Base-by-base conservation (phyloP, 1,139 yeast genomes). In the Pichiaceae sp. region DNA sequence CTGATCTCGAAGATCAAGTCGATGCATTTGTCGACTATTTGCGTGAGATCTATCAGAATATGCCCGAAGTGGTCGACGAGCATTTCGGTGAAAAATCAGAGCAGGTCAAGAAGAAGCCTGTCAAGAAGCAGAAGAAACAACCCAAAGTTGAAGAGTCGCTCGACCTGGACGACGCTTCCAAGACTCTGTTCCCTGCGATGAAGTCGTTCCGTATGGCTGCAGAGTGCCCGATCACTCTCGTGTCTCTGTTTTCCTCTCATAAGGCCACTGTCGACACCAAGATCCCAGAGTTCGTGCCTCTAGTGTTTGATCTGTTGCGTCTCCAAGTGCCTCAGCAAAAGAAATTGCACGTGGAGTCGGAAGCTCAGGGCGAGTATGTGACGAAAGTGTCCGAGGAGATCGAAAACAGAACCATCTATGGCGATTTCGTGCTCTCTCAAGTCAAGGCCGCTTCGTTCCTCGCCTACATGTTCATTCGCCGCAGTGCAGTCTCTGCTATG, bases 201-300 rank as follows among this genome's bases (percentile, higher is more conserved):
- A 68, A 59, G 50, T 87, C 97, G 2, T 91, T 91, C 66, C 89
- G 87, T 54, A 86, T 93, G 9, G 70, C 91, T 41, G 87, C 96
- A 0, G 99, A 93, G 58, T 89, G 97, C 55, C 99, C 99, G 5
- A 89, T 93, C 30, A 89, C 95, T 8, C 84, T 93, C 76, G 98
- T 93, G 2, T 76, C 95, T 6, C 67, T 93, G 38, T 86, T 85
- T 50, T 83, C 95, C 1, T 79, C 95, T 0, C 89, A 89, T 61
- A 85, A 86, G 54, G 76, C 75, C 32, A 63, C 87, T 38, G 85
- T 84, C 3, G 73, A 74, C 35, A 65, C 83, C 0, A 75, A 91
- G 1, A 66, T 91, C 31, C 87, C 93, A 1, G 66, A 64, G 16
- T 85, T 91, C 47, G 72, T 91, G 40, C 96, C 97, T 1, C 77